These are phyloP conservation scores for Penicillium oxalicum DNA, from an alignment of 2,329 filamentous ascomycete species.

Conservation along the genomic window DNA sequence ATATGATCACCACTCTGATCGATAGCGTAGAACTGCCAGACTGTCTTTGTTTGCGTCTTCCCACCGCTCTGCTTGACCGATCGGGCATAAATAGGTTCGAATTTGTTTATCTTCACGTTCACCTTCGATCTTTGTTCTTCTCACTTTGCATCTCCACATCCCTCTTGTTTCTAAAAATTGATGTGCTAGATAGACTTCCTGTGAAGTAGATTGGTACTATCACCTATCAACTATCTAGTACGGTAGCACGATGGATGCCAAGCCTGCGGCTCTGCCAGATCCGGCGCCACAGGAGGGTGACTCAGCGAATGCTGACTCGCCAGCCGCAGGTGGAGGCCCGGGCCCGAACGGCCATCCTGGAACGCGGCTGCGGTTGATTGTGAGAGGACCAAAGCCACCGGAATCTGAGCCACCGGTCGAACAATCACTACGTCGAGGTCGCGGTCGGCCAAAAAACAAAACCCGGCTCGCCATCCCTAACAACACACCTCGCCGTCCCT, in stretches of 20 bases:
- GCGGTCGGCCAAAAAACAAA: neutral
- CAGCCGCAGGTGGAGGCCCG: neutral
- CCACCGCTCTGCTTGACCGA: too few relatives aligned
- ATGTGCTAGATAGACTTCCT: neutral
- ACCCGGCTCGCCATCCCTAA: neutral
- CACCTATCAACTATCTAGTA: neutral
- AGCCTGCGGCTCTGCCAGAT: neutral
- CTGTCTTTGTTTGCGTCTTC: too few relatives aligned
- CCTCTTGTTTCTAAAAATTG: too few relatives aligned
- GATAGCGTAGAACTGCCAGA: too few relatives aligned
- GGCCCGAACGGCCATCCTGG: neutral
- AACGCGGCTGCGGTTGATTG: neutral
- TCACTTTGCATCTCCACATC: too few relatives aligned
- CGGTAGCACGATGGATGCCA: neutral
- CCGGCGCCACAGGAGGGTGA: neutral
- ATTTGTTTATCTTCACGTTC: too few relatives aligned
- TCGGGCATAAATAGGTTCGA: too few relatives aligned
- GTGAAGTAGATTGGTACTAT: too few relatives aligned
- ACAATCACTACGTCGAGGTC: neutral
- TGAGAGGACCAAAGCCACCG: neutral
- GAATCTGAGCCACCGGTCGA: neutral
- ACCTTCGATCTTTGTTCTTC: too few relatives aligned
- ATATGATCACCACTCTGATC: too few relatives aligned
- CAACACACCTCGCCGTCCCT: neutral
- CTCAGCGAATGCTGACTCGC: conserved; percentile 1